phyloP scores from a whole-genome alignment of 140 eudicot genomes.

The Bidens hawaiensis region DNA sequence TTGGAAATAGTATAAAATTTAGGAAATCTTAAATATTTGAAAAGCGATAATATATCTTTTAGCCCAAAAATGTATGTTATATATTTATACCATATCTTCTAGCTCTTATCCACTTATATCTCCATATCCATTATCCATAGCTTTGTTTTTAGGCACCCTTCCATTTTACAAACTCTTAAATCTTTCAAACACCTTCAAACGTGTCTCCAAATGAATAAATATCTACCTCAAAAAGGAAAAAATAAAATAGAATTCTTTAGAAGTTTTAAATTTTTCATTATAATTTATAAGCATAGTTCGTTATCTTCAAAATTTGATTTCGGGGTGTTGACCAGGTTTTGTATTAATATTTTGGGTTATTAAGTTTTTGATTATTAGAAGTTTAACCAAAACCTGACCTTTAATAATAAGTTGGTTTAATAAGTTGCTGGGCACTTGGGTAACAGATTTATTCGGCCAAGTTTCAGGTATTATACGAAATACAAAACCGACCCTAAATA shows the following conservation, averaged over 20 bases:
- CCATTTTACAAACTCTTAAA: constrained; percentile 10
- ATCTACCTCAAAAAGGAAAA: constrained; percentile 8
- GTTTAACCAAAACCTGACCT: too few relatives aligned
- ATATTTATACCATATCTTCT: not conserved
- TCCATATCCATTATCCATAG: constrained; percentile 11
- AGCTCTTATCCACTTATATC: constrained; percentile 16
- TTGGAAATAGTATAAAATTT: not conserved
- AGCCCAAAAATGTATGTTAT: too few relatives aligned
- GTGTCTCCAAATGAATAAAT: constrained; percentile 20
- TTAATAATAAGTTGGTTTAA: too few relatives aligned
- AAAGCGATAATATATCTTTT: not conserved
- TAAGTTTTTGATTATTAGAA: too few relatives aligned
- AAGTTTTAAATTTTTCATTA: not conserved
- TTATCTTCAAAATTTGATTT: too few relatives aligned
- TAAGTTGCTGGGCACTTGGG: too few relatives aligned
- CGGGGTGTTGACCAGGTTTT: too few relatives aligned
- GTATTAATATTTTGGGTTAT: too few relatives aligned
- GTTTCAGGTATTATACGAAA: too few relatives aligned
- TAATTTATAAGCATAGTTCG: too few relatives aligned
- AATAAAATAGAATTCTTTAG: not conserved
- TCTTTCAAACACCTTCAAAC: constrained; percentile 17
- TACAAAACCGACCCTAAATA: too few relatives aligned
- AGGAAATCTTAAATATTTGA: not conserved
- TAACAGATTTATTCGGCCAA: too few relatives aligned
- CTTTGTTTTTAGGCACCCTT: constrained; percentile 22